phyloP scores from a whole-genome alignment of 129 eudicot genomes.

The Scalesia atractyloides region DNA sequence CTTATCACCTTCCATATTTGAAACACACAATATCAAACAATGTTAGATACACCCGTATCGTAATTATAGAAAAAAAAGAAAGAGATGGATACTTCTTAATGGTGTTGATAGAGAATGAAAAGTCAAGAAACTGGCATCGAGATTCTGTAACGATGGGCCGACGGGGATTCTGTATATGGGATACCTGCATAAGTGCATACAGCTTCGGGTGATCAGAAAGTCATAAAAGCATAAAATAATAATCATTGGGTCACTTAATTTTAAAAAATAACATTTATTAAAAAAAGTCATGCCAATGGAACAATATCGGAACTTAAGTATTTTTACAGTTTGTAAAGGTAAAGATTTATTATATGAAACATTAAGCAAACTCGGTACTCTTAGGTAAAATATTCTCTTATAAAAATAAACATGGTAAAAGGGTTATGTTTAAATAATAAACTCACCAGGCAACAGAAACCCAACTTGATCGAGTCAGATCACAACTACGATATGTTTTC shows the following conservation, averaged over 20 bases:
- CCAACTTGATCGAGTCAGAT: constrained; percentile 86
- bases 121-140: constrained; percentile 92
- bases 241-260: too few species aligned
- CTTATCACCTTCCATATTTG: constrained; percentile 46
- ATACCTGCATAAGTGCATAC: constrained; percentile 53
- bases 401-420: background rate
- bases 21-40: constrained; percentile 7
- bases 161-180: constrained; percentile 94
- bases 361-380: too few species aligned
- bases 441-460: constrained; percentile 92
- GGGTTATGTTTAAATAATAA: background rate
- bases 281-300: too few species aligned
- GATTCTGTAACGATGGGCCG: constrained; percentile 79
- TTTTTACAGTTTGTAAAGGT: too few species aligned
- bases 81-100: constrained; percentile 43
- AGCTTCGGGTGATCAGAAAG: background rate
- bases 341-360: too few species aligned
- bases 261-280: too few species aligned
- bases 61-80: background rate
- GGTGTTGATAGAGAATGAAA: constrained; percentile 90
- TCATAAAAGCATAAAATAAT: too few species aligned
- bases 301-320: too few species aligned
- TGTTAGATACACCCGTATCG: background rate
- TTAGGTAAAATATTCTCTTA: too few species aligned
- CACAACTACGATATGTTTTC: constrained; percentile 74